These are phyloP conservation scores for Monilinia fructigena DNA, from an alignment of 2,329 filamentous ascomycete genomes.

Conservation along the genomic window DNA sequence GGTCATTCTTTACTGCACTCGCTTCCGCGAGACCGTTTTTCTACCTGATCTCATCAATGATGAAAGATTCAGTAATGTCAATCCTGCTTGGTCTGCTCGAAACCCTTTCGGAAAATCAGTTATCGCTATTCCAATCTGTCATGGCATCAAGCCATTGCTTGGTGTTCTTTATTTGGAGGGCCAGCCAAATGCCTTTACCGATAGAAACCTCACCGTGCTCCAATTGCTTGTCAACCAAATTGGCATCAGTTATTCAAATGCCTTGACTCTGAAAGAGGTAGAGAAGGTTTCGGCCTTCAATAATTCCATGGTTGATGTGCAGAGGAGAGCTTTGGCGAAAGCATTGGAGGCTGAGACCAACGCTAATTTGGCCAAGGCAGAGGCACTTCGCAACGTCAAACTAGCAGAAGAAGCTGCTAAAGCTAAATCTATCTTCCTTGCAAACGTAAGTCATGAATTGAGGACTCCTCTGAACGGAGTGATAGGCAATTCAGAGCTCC, in stretches of 20 bases:
- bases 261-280: constrained; percentile 65
- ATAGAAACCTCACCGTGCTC: constrained; percentile 65
- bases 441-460: constrained; percentile 78
- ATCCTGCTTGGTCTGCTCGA: constrained; percentile 63
- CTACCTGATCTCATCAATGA: constrained; percentile 71
- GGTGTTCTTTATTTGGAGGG: constrained; percentile 76
- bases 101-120: constrained; percentile 71
- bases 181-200: constrained; percentile 72
- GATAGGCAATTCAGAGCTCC: constrained; percentile 82
- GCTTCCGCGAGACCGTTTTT: constrained; percentile 74
- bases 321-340: constrained; percentile 70
- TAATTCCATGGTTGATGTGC: constrained; percentile 72
- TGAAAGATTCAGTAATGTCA: constrained; percentile 75
- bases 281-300: constrained; percentile 79
- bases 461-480: constrained; percentile 83
- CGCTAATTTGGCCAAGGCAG: constrained; percentile 72
- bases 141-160: constrained; percentile 67
- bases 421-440: constrained; percentile 78
- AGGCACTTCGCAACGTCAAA: constrained; percentile 76
- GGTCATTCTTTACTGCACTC: constrained; percentile 72
- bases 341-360: constrained; percentile 72
- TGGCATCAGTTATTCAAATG: constrained; percentile 68
- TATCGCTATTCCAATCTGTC: constrained; percentile 76
- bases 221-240: constrained; percentile 78
- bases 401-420: constrained; percentile 80